Evolutionary conservation across 2,329 filamentous ascomycete species (phyloP).

Genomic region (Pseudonectria foliicola): DNA sequence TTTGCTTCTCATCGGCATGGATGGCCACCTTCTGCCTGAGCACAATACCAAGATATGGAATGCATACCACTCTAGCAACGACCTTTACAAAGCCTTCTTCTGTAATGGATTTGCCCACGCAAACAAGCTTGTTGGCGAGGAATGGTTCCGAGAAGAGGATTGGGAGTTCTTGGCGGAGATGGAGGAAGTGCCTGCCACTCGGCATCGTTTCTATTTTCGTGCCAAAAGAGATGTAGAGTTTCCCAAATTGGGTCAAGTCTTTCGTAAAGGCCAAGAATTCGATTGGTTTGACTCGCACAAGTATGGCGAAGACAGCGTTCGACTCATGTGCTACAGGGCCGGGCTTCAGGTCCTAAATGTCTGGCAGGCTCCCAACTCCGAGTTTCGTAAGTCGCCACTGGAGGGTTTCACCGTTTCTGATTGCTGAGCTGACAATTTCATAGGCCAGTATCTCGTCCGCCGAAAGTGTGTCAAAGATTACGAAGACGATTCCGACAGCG

Average conservation of each 20-base stretch:
- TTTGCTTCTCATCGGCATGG: conserved; percentile 34
- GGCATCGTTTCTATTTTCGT: conserved; percentile 34
- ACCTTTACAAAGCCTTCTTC: conserved; percentile 31
- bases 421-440: neutral
- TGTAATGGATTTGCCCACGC: conserved; percentile 32
- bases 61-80: conserved; percentile 31
- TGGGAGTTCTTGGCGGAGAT: conserved; percentile 32
- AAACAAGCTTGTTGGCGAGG: conserved; percentile 28
- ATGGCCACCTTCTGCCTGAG: conserved; percentile 28
- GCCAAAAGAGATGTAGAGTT: conserved; percentile 28
- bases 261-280: conserved; percentile 28
- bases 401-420: neutral
- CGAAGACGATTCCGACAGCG: conserved; percentile 31
- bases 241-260: conserved; percentile 15
- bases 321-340: conserved; percentile 32
- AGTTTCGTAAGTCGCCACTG: conserved; percentile 28
- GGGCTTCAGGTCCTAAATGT: conserved; percentile 29
- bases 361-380: conserved; percentile 31
- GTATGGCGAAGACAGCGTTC: conserved; percentile 29
- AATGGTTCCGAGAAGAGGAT: conserved; percentile 29
- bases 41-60: conserved; percentile 32
- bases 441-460: conserved; percentile 33
- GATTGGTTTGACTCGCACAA: conserved; percentile 40
- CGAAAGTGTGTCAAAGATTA: conserved; percentile 22
- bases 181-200: conserved; percentile 28